These are phyloP conservation scores for Neofusicoccum laricinum DNA, from an alignment of 2,329 filamentous ascomycete genomes.

Conservation along the genomic window DNA sequence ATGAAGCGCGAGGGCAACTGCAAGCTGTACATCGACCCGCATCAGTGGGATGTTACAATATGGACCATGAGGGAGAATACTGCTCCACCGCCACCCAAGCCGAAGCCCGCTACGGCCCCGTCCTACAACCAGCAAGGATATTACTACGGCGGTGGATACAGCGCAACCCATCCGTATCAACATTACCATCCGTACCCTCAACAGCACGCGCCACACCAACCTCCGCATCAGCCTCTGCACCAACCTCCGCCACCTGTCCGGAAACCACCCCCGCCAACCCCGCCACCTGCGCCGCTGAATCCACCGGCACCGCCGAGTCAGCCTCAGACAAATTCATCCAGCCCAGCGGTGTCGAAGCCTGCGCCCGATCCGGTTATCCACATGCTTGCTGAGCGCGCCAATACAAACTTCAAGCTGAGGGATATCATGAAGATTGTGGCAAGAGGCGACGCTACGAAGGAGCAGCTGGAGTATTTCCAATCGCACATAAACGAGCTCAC, in stretches of 20 bases:
- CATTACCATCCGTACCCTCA: conserved; percentile 20
- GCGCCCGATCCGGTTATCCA: conserved; percentile 76
- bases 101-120: conserved; percentile 24
- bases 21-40: conserved; percentile 74
- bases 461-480: conserved; percentile 74
- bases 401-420: conserved; percentile 68
- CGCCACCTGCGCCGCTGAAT: conserved; percentile 20
- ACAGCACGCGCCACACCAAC: conserved; percentile 28
- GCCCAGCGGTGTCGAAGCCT: conserved; percentile 28
- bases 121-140: conserved; percentile 18
- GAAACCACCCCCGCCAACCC: conserved; percentile 12
- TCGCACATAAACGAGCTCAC: conserved; percentile 78
- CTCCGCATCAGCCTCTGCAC: conserved; percentile 26
- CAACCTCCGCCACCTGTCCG: conserved; percentile 18
- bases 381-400: conserved; percentile 71
- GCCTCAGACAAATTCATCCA: not conserved
- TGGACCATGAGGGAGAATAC: conserved; percentile 68
- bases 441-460: conserved; percentile 66
- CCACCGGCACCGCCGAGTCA: conserved; percentile 9
- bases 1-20: conserved; percentile 46
- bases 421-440: conserved; percentile 82
- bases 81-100: conserved; percentile 37
- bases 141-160: conserved; percentile 2
- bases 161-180: conserved; percentile 14
- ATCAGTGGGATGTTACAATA: conserved; percentile 73